Evolutionary conservation across 2,329 filamentous ascomycete genomes (phyloP), one percentile per base, ranked within the genome.

Genomic region (Clarireedia sp.): DNA sequence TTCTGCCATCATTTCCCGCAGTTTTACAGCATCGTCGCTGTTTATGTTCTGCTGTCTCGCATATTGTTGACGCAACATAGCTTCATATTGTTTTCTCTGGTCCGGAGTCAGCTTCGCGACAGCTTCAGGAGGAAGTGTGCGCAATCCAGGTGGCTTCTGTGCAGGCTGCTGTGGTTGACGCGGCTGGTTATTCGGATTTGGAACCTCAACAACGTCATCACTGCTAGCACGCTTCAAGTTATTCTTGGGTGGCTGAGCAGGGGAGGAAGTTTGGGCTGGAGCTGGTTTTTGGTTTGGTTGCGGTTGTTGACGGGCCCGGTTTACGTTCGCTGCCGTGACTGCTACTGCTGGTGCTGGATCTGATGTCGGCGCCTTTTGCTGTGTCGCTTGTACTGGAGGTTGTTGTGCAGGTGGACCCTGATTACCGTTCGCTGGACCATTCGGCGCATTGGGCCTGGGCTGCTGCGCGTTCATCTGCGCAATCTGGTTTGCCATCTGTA

Each of bases 141-240:
- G 70, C 45, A 61, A 52, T 52, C 62, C 69, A 50, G 62, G 61
- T 54, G 69, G 71, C 44, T 68, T 67, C 8, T 60, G 53, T 10
- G 56, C 37, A 24, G 60, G 48, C 38, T 59, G 62, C 38, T 54
- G 50, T n/a, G 59, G 54, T 44, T 46, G 52, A 5, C 46, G 46
- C 33, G 58, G 64, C 41, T 63, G 62, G 10, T 54, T 41, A 55
- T 71, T 70, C 7, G 70, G 70, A 57, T 72, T 69, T 46, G 70
- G 70, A 33, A 69, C 62, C 54, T 76, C 75, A 37, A 71, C 63
- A n/a, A 70, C 65, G 62, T 79, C 76, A 60, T 79, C 75, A 54
- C 68, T 69, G 46, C 59, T 70, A 3, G 71, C 63, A 57, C 76
- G 68, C 63, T 75, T 75, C 23, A 73, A 55, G 23, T 55, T 53